phyloP scores from a whole-genome alignment of 2,329 filamentous ascomycete genomes.

The Neofusicoccum umdonicola region DNA sequence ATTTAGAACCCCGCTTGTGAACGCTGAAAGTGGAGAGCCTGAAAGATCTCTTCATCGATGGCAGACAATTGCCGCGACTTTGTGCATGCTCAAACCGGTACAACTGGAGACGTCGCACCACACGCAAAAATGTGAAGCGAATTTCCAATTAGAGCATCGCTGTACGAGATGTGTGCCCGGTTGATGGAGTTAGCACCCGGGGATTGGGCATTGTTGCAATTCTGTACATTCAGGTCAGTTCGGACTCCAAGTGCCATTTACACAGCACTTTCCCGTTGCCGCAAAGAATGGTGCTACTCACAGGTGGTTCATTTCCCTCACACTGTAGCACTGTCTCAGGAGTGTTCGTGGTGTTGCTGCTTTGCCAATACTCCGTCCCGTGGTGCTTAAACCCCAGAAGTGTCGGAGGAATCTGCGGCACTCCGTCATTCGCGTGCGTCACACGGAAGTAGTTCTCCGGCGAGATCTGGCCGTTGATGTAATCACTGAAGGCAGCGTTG shows the following conservation, averaged over 20 bases:
- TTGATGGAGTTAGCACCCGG: not conserved
- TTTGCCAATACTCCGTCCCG: slow-evolving; percentile 10
- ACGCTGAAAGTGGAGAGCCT: too few relatives aligned
- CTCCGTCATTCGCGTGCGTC: slow-evolving; percentile 3
- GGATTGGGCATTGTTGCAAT: not conserved
- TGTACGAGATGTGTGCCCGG: slow-evolving; percentile 2
- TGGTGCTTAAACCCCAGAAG: not conserved
- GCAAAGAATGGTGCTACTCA: not conserved
- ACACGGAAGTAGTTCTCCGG: not conserved
- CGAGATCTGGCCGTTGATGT: not conserved
- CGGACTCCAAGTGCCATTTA: too few relatives aligned
- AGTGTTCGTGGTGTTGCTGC: not conserved
- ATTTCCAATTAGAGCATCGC: not conserved
- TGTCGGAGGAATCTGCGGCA: slow-evolving; percentile 4
- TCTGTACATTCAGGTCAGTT: not conserved
- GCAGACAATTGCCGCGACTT: too few relatives aligned
- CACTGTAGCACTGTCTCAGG: not conserved
- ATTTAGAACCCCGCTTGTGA: too few relatives aligned
- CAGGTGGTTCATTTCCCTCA: not conserved
- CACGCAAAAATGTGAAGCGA: not conserved
- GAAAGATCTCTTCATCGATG: too few relatives aligned
- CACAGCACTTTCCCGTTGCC: not conserved
- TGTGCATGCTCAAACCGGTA: not conserved
- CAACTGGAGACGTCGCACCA: not conserved
- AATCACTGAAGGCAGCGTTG: not conserved